Evolutionary conservation across 2,329 filamentous ascomycete genomes (phyloP).

Genomic region (Pseudogymnoascus sp.): DNA sequence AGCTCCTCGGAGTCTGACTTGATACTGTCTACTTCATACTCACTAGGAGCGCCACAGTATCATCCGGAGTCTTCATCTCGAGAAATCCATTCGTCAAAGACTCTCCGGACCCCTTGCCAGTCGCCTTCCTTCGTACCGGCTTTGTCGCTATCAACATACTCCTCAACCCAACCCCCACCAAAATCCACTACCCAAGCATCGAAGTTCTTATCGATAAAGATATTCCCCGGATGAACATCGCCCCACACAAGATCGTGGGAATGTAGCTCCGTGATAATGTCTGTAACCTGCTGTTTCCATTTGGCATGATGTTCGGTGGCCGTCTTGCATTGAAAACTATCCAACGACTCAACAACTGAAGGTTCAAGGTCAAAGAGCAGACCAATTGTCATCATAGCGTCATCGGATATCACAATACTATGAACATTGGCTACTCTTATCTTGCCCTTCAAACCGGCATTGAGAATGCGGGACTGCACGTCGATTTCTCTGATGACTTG

Average conservation of each 20-base stretch:
- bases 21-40: neutral
- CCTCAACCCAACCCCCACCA: constrained; percentile 18
- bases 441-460: constrained; percentile 14
- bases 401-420: constrained; percentile 13
- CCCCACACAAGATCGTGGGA: constrained; percentile 18
- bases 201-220: constrained; percentile 18
- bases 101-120: constrained; percentile 14
- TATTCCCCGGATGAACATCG: constrained; percentile 20
- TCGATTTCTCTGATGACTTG: constrained; percentile 16
- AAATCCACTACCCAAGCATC: constrained; percentile 21
- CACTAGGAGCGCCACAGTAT: neutral
- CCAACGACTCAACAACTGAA: constrained; percentile 14
- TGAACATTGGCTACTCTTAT: constrained; percentile 15
- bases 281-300: constrained; percentile 15
- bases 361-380: constrained; percentile 16
- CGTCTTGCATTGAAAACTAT: constrained; percentile 11
- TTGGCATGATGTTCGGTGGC: constrained; percentile 15
- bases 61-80: neutral
- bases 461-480: constrained; percentile 12
- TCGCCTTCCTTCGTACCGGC: constrained; percentile 15
- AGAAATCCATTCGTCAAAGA: constrained; percentile 13
- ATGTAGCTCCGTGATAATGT: constrained; percentile 17
- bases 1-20: neutral
- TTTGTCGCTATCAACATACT: constrained; percentile 17
- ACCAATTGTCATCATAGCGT: constrained; percentile 14